Evolutionary conservation across 352 stramenopile genomes (phyloP), one percentile per base, ranked within the genome.

Genomic region (Blastocystis sp.): DNA sequence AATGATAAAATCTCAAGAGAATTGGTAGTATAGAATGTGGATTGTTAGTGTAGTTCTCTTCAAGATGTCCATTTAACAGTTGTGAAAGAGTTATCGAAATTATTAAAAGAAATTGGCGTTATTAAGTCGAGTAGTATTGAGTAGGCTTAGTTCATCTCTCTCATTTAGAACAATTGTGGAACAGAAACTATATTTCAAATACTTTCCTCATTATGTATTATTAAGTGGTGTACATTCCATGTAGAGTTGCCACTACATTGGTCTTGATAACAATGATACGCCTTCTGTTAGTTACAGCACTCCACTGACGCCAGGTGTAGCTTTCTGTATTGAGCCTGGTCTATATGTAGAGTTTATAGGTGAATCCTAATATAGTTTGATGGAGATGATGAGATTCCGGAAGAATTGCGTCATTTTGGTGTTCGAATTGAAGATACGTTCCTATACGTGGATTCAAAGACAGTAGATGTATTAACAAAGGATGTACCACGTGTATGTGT

Each of bases 171-270:
- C 73, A 22, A 56, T 84, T 4, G 73, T 84, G 48, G 73, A 84
- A 37, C 73, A 84, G 27, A 84, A 68, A 17, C 73, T 84, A 3
- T 84, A 68, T 37, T 84, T 84, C 56, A 84, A 84, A 57, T 84
- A 84, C 53, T 84, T 84, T 27, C 73, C 73, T 15, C 73, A 84
- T 44, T 84, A 68, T 44, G 53, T 84, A 22, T 13, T n/a, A 37
- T 6, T 30, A 73, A 9, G 1, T 22, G 24, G 60, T n/a, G 60
- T 5, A 37, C 19, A 48, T 44, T 9, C 35, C 3, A 6, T 22
- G 64, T 27, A 76, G 64, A 53, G 35, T 27, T 53, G 73, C 3
- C 73, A 84, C 73, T 84, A 68, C 73, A 84, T 84, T 40, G 73
- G 73, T 22, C 53, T 84, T 19, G 73, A 84, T 35, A 84, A 84